Percentiles rank a stretch among this genome's conserved stretches.
Conservation (phyloP, 768 basidiomycete species). For the Hortiboletus flavorubellus region DNA sequence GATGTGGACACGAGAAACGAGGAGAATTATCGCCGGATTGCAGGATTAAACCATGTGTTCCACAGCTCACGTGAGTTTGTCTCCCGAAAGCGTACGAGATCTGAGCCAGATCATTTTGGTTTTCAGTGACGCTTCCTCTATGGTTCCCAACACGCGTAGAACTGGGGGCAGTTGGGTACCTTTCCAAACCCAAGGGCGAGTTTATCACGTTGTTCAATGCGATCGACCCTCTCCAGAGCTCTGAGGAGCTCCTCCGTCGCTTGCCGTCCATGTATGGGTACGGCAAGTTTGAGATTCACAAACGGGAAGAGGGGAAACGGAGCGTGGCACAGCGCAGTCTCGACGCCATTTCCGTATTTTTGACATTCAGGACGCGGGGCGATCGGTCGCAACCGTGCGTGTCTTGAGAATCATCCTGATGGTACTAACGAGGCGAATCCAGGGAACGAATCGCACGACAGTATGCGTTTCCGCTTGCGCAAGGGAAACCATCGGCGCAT, state of each 20-base stretch:
- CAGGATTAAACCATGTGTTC: slow-evolving; percentile 55
- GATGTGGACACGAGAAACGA: slow-evolving; percentile 53
- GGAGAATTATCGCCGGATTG: slow-evolving; percentile 60
- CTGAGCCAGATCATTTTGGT: background rate
- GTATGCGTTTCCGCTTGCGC: slow-evolving; percentile 57
- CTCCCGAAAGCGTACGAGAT: background rate
- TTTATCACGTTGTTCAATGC: slow-evolving; percentile 76
- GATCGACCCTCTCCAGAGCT: slow-evolving; percentile 48
- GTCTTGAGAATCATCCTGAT: background rate
- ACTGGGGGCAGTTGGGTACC: slow-evolving; percentile 74
- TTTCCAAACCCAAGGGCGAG: slow-evolving; percentile 60
- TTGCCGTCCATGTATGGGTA: slow-evolving; percentile 64
- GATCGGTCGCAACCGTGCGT: slow-evolving; percentile 42
- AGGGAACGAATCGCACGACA: slow-evolving; percentile 49
- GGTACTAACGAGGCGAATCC: background rate
- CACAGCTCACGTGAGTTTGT: slow-evolving; percentile 58
- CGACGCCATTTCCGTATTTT: slow-evolving; percentile 50
- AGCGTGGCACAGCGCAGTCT: slow-evolving; percentile 53
- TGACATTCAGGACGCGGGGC: slow-evolving; percentile 40
- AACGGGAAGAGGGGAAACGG: slow-evolving; percentile 50
- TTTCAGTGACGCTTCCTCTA: slow-evolving; percentile 58
- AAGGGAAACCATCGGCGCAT: slow-evolving; percentile 63
- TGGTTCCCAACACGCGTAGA: slow-evolving; percentile 65
- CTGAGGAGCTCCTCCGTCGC: slow-evolving; percentile 39
- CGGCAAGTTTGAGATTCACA: slow-evolving; percentile 47